Percentiles rank a stretch among this genome's conserved stretches.
These are phyloP conservation scores for Lepiota brunneoincarnata DNA, from an alignment of 768 basidiomycete genomes.

Conservation along the genomic window DNA sequence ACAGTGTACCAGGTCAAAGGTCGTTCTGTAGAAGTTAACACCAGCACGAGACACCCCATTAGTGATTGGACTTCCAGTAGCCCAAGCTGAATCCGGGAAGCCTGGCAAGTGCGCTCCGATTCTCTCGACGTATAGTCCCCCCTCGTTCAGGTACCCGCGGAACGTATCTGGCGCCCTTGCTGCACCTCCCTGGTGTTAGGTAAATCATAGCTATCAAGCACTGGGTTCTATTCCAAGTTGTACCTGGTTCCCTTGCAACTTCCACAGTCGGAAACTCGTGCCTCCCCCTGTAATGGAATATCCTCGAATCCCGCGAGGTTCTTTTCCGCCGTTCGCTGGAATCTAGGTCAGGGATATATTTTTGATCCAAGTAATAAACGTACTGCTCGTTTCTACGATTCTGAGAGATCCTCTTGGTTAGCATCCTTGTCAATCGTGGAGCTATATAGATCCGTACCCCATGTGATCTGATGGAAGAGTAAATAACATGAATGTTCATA, in stretches of 20 bases:
- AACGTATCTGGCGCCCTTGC: constrained; percentile 52
- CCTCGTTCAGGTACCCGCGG: constrained; percentile 60
- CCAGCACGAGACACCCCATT: constrained; percentile 63
- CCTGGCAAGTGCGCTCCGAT: constrained; percentile 75
- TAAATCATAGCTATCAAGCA: constrained; percentile 19
- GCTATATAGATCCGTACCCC: constrained; percentile 31
- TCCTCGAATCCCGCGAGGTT: constrained; percentile 76
- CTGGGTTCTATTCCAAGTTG: constrained; percentile 49
- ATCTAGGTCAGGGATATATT: background rate
- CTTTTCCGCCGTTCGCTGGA: constrained; percentile 53
- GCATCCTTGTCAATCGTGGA: background rate
- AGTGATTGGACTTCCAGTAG: constrained; percentile 58
- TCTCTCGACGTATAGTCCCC: constrained; percentile 69
- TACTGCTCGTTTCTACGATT: constrained; percentile 47
- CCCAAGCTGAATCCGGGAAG: constrained; percentile 59
- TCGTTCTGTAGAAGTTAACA: constrained; percentile 69
- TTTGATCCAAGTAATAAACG: constrained; percentile 11
- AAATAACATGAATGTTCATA: background rate
- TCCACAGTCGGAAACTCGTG: constrained; percentile 61
- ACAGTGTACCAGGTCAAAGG: constrained; percentile 43
- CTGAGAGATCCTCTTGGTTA: constrained; percentile 20
- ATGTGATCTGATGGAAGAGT: constrained; percentile 38
- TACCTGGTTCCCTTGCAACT: constrained; percentile 73
- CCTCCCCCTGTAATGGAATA: constrained; percentile 64
- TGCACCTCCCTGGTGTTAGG: constrained; percentile 24